Evolutionary conservation across 2,329 filamentous ascomycete genomes (phyloP).

Genomic region (Neonectria ditissima): DNA sequence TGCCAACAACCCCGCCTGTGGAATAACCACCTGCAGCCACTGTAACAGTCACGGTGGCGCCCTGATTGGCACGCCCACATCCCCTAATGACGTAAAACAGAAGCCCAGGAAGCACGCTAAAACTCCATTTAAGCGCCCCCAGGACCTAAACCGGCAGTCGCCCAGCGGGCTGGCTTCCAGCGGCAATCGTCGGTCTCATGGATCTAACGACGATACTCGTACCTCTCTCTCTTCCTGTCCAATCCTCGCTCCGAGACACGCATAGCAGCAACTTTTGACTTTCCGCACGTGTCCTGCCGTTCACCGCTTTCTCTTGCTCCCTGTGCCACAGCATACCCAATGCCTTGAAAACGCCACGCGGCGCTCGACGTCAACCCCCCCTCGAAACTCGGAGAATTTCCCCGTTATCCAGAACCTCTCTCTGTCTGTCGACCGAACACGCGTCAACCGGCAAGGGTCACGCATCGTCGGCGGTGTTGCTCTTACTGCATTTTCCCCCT

Average conservation of each 20-base stretch:
- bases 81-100: neutral
- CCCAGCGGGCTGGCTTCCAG: conserved; percentile 25
- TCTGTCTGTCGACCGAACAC: conserved; percentile 1
- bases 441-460: conserved; percentile 5
- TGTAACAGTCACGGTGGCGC: neutral
- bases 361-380: neutral
- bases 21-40: neutral
- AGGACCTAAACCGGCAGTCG: neutral
- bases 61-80: neutral
- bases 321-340: neutral
- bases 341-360: conserved; percentile 4
- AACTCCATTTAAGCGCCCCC: neutral
- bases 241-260: conserved; percentile 8
- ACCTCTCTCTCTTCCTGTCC: conserved; percentile 31
- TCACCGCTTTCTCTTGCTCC: neutral
- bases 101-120: neutral
- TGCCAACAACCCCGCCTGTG: neutral
- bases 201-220: conserved; percentile 17
- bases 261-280: neutral
- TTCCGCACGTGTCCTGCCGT: conserved; percentile 6
- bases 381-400: conserved; percentile 23
- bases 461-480: neutral
- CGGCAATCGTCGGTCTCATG: conserved; percentile 35
- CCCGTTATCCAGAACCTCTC: conserved; percentile 15
- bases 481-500: neutral